These are phyloP conservation scores for Entomortierella chlamydospora DNA, from an alignment of 192 early-diverging fungal species.

Conservation along the genomic window DNA sequence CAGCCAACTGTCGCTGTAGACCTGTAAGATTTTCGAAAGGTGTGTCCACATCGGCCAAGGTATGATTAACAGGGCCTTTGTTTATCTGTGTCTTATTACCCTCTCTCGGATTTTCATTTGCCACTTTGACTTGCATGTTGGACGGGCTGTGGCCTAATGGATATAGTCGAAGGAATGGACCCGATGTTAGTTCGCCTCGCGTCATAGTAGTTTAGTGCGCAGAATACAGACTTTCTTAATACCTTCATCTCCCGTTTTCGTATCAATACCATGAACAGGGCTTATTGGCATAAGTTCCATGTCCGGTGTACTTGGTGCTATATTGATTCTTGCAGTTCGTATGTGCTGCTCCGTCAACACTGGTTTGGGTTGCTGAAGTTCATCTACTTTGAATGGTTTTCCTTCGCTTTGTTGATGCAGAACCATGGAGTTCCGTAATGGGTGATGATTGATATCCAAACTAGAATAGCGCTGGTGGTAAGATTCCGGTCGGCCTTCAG, in stretches of 20 bases:
- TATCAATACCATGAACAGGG: background rate
- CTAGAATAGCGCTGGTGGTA: constrained; percentile 17
- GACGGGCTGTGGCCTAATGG: no score
- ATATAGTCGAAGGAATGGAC: no score
- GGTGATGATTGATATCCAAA: background rate
- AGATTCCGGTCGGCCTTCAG: constrained; percentile 18
- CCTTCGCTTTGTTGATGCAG: background rate
- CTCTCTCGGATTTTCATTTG: background rate
- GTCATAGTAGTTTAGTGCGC: no score
- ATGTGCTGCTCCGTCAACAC: background rate
- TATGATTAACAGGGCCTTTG: background rate
- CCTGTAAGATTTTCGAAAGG: constrained; percentile 29
- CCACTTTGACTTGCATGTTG: no score
- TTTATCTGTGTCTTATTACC: background rate
- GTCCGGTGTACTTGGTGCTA: background rate
- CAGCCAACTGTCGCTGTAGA: constrained; percentile 41
- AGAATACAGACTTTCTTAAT: no score
- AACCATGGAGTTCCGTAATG: background rate
- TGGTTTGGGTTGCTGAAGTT: constrained; percentile 1
- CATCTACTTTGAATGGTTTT: background rate
- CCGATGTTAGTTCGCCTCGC: no score
- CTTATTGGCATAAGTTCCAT: background rate
- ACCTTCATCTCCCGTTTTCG: background rate
- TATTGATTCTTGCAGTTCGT: background rate
- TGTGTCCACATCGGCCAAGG: background rate